These are phyloP conservation scores for Cyclotella cryptica DNA, from an alignment of 108 stramenopile species.

Conservation along the genomic window DNA sequence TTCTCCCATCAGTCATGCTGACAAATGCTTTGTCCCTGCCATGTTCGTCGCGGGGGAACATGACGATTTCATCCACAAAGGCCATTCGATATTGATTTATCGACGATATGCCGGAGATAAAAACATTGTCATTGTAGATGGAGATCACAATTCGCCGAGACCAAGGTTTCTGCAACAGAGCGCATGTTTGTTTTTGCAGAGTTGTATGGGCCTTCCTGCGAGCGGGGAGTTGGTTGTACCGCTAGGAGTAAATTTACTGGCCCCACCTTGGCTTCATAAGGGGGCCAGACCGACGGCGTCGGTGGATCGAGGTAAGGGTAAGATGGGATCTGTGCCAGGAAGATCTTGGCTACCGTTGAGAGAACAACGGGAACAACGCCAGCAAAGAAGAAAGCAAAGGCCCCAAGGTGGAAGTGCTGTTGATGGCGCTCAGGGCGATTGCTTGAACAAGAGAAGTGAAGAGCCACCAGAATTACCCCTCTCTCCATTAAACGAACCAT, in stretches of 20 bases:
- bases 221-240: slow-evolving; percentile 45
- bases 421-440: background rate
- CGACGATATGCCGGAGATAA: slow-evolving; percentile 79
- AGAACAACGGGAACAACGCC: background rate
- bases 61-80: slow-evolving; percentile 72
- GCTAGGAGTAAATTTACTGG: slow-evolving; percentile 35
- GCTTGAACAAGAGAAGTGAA: background rate
- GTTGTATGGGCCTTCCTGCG: slow-evolving; percentile 47
- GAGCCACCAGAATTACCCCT: background rate
- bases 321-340: background rate
- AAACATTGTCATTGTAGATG: slow-evolving; percentile 77
- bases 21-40: slow-evolving; percentile 72
- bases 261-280: slow-evolving; percentile 39
- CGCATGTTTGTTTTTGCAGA: slow-evolving; percentile 50
- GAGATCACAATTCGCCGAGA: slow-evolving; percentile 81
- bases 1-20: slow-evolving; percentile 63
- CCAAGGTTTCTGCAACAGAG: slow-evolving; percentile 53
- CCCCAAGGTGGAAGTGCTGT: background rate
- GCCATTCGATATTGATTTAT: slow-evolving; percentile 59
- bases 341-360: slow-evolving; percentile 33
- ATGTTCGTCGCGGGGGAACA: slow-evolving; percentile 72
- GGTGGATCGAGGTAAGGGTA: slow-evolving; percentile 2
- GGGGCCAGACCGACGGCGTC: background rate
- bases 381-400: background rate
- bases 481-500: background rate